Evolutionary conservation across 2,329 filamentous ascomycete species (phyloP), one percentile per base, ranked within the genome.

Genomic region (Aspergillus sp.): DNA sequence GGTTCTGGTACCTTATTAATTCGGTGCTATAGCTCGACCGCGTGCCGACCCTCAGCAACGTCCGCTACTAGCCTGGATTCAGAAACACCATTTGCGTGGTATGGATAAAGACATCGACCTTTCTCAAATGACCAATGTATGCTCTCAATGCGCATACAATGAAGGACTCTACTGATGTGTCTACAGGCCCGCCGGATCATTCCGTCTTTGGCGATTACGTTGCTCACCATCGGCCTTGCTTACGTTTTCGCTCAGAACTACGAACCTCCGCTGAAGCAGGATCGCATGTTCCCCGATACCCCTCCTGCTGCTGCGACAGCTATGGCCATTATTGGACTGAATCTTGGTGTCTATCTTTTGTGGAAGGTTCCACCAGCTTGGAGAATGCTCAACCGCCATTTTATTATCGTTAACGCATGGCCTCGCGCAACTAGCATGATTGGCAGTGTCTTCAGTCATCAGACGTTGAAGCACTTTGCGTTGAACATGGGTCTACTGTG

Each of bases 381-480:
- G 80, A 69, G 69, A 23, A 49, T 75, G 19, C 68, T 81, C 52
- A 83, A 80, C 52, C 76, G 73, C 45, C 81, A 78, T 65, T 78
- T 80, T 59, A 70, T 78, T 46, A 70, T 72, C 33, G 68, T 75
- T 4, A 73, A 77, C 3, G 70, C 73, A 15, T 78, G 76, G 50
- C 81, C 81, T 1, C 71, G 73, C 49, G 70, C 78, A 7, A 49
- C 75, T 6, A 75, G 76, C 50, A 65, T 79, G 46, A 53, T 84
- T 4, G 74, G 77, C 15, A 78, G 75, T 56, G 64, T 74, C 9
- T 82, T 83, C 64, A 78, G 75, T 48, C 81, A 84, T 62, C 74
- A 82, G 43, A 67, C 70, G 6, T 60, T 76, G 46, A 61, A 61
- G 41, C 81, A 84, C 61, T 58, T 81, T 4, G 62, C 70, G 17